Evolutionary conservation across 768 basidiomycete genomes (phyloP), one percentile per base, ranked within the genome.

Genomic region (Termitomyces sp.): DNA sequence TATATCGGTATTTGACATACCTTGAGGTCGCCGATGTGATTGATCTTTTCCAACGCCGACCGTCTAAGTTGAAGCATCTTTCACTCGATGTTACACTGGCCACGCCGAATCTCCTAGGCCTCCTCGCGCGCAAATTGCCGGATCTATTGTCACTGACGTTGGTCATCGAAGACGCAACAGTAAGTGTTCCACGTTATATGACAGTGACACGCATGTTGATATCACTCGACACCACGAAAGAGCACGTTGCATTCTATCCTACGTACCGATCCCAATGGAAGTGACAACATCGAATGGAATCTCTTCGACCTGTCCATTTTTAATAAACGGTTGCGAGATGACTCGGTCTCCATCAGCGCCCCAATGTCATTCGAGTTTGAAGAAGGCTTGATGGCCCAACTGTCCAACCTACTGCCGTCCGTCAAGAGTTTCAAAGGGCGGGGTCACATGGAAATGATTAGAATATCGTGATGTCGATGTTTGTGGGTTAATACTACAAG

Each of bases 341-440:
- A 28, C 28, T 28, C 28, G 2, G 28, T 4, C 28, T 28, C 28
- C 28, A 28, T 28, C 28, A 28, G 28, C 28, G 28, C 28, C 28
- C 28, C 36, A 15, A 36, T 60, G 40, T 55, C 59, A 16, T 60
- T 60, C 24, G 59, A 60, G 46, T 60, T 55, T 16, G 59, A 60
- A 44, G 59, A 60, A 60, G 53, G 53, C 7, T 32, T 60, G 40
- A 60, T 60, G 59, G 28, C 28, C 28, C 28, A 28, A 28, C 28
- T 28, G 28, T 28, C 28, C 28, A 2, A 28, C 28, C 28, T 28
- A 28, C 28, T 28, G 28, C 28, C 28, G 28, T 28, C 28, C 28
- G 28, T 28, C 28, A 28, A 28, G 28, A 28, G 28, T 28, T 28
- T 28, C 28, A 28, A 28, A 28, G 28, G 28, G 4, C 28, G 28